Base-by-base conservation (phyloP, 208 protist genomes). In the Crithidia bombi region DNA sequence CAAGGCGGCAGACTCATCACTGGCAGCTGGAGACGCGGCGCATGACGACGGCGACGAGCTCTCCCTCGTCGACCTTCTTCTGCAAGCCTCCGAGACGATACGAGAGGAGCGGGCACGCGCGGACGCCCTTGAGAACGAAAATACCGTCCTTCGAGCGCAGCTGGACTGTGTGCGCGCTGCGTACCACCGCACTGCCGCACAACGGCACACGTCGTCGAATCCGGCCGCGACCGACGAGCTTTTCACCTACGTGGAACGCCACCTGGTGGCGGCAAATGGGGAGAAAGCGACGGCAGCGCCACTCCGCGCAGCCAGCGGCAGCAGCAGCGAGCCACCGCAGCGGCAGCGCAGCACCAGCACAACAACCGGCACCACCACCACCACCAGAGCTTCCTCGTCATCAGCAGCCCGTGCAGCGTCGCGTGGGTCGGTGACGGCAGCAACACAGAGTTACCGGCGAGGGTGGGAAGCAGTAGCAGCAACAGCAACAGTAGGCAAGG, bases 71-170 rank as follows among this genome's bases (percentile, higher is more conserved):
- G 69, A 75, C 17, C 36, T 81, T 7, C 44, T 81, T 26, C 35
- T 57, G 49, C 63, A 59, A 28, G 75, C 75, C 28, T 75, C 75
- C 1, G 69, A 72, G 11, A 46, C 69, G 3, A 81, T 81, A 28
- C 58, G 66, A 0, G 25, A 30, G 10, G 75, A 81, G 49, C 68
- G 75, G 19, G 47, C 19, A n/a, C 46, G 69, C 7, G 52, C 65
- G 2, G 65, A 61, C 49, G 46, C 50, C 10, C 52, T 83, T 21
- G 41, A 64, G 21, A 28, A 30, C 14, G 68, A 76, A 25, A 79
- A 75, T 28, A n/a, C n/a, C 9, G 17, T 41, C 17, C 73, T 83
- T 11, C 66, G 59, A 19, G 65, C 62, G 1, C 69, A 68, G 26
- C 52, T 75, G 0, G 52, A 75, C 26, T 25, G 52, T 21, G 61